phyloP scores from a whole-genome alignment of 352 stramenopile genomes.

The Globisporangium camurandrum region DNA sequence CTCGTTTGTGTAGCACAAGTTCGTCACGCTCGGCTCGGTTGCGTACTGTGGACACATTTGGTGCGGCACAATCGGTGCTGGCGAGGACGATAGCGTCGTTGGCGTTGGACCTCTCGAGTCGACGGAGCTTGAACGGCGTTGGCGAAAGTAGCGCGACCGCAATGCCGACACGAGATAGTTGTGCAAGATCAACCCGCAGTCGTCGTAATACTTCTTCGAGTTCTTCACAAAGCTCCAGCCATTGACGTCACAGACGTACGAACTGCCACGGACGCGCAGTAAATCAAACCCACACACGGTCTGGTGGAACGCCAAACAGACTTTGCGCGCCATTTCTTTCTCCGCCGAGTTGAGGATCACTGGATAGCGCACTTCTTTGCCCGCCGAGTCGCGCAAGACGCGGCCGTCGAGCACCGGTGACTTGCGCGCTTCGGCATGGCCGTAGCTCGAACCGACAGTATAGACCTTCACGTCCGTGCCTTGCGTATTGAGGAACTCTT shows the following conservation, averaged over 20 bases:
- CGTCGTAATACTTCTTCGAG: conserved; percentile 98
- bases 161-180: conserved; percentile 83
- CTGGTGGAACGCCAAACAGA: conserved; percentile 95
- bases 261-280: conserved; percentile 86
- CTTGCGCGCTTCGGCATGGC: conserved; percentile 98
- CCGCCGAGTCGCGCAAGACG: conserved; percentile 90
- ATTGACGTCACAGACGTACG: conserved; percentile 99
- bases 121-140: conserved; percentile 48
- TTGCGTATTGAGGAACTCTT: conserved; percentile 99
- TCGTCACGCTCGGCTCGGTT: conserved; percentile 34
- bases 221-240: conserved; percentile 99
- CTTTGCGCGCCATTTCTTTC: conserved; percentile 97
- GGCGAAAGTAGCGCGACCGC: conserved; percentile 70
- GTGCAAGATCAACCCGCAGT: conserved; percentile 94
- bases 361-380: conserved; percentile 98
- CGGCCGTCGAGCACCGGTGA: conserved; percentile 96
- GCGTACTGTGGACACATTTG: conserved; percentile 81
- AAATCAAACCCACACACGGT: conserved; percentile 99
- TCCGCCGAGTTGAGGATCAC: conserved; percentile 98
- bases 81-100: no score
- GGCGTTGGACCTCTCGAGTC: conserved; percentile 24
- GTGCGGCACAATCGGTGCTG: no score
- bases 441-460: conserved; percentile 97
- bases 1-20: conserved; percentile 19
- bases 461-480: conserved; percentile 99